A percentile compares a stretch with the other conserved stretches of the same genome.
phyloP scores from a whole-genome alignment of 441 rosid genomes.

The Eugenia klotzschiana region DNA sequence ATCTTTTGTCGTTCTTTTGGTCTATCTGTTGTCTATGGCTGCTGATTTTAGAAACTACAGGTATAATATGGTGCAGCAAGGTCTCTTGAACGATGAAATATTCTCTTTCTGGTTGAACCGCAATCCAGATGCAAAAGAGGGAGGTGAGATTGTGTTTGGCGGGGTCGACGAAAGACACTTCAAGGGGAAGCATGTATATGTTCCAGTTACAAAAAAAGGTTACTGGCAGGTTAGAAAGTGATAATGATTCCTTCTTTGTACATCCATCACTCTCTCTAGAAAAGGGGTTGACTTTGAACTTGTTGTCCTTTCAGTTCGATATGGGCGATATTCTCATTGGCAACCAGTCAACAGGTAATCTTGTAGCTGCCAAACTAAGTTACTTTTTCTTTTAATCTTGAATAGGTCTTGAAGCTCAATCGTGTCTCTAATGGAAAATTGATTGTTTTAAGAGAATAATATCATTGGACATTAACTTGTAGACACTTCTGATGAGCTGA shows the following conservation, averaged over 20 bases:
- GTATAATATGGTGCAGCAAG: conserved; percentile 63
- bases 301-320: conserved; percentile 29
- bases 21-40: background rate
- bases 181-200: conserved; percentile 55
- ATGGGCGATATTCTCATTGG: conserved; percentile 59
- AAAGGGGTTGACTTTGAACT: background rate
- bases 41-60: conserved; percentile 15
- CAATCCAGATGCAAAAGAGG: conserved; percentile 25
- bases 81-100: conserved; percentile 32
- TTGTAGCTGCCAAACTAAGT: background rate
- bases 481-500: background rate
- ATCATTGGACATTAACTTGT: background rate
- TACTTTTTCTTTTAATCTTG: background rate
- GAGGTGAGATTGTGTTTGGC: conserved; percentile 82
- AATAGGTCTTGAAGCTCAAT: background rate
- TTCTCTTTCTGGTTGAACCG: conserved; percentile 78
- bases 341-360: conserved; percentile 42
- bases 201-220: conserved; percentile 52
- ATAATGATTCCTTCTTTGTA: background rate
- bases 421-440: background rate
- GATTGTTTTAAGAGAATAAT: background rate
- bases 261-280: background rate
- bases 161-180: conserved; percentile 53
- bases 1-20: background rate
- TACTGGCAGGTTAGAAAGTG: conserved; percentile 60